Base-by-base conservation (phyloP, 805 yeast genomes). In the Yarrowia yakushimensis region DNA sequence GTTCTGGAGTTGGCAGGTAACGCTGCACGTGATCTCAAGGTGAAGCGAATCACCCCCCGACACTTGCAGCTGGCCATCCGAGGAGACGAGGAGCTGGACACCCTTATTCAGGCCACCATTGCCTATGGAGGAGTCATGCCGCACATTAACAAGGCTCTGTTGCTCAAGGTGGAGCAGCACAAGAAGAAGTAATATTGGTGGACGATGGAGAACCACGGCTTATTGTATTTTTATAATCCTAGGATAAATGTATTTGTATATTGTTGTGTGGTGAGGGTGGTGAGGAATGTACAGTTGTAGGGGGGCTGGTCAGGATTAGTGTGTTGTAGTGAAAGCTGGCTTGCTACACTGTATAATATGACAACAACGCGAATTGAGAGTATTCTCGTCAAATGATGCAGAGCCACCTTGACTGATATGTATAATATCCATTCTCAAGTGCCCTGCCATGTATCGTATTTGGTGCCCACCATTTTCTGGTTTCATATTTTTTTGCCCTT, bases 91-190 rank as follows among this genome's bases (percentile, higher is more conserved):
- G 98, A 93, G 78, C 85, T 93, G 76, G 97, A 92, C 80, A 86
- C 90, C 67, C 83, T 93, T 73, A 88, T 93, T 73, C 71, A 71
- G 65, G 96, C 97, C 64, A 93, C 97, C 64, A 93, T 93, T 74
- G 97, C 97, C 41, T 90, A 87, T 70, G 98, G 98, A 81, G 98
- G 98, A 86, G 98, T 93, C 62, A 81, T 93, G 75, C 98, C 98
- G 63, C 96, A 90, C 74, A 89, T 90, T 73, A 89, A 90, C 78
- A 86, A 87, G 75, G 90, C 90, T 63, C 79, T 88, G 71, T 78
- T 88, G 68, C 82, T 88, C 72, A 87, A 88, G 78, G 90, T 85
- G 60, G 92, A 86, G 73, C 61, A 55, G 30, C 61, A 55, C 23
- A 83, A 84, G 78, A 66, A 67, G 68, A 41, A 55, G 48, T 39